Conservation (phyloP, 495 filamentous ascomycete species). For the Neurospora sp. region DNA sequence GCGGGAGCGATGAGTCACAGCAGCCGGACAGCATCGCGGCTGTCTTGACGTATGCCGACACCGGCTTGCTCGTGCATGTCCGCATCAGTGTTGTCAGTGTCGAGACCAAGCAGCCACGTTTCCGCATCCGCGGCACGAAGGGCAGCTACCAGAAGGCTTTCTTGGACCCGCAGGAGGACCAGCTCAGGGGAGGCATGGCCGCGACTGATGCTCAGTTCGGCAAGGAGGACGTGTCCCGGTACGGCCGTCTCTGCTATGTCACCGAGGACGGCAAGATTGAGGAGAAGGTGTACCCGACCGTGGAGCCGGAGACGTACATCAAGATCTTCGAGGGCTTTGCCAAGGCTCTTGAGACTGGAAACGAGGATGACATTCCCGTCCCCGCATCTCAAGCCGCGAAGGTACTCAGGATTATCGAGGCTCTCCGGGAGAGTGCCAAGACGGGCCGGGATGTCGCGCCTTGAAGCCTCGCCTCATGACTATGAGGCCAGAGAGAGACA, state of each 20-base stretch:
- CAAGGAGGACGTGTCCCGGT: slow-evolving; percentile 41
- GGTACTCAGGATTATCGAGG: slow-evolving; percentile 67
- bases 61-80: slow-evolving; percentile 49
- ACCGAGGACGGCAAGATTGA: slow-evolving; percentile 26
- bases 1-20: slow-evolving; percentile 37
- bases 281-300: slow-evolving; percentile 44
- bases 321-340: slow-evolving; percentile 65
- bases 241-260: slow-evolving; percentile 32
- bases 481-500: neutral
- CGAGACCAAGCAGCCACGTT: slow-evolving; percentile 62
- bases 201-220: slow-evolving; percentile 59
- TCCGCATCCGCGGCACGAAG: slow-evolving; percentile 71
- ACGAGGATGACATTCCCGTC: slow-evolving; percentile 54
- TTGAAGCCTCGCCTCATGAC: neutral
- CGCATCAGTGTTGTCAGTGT: slow-evolving; percentile 62
- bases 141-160: slow-evolving; percentile 74
- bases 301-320: slow-evolving; percentile 60
- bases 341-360: slow-evolving; percentile 50
- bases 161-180: slow-evolving; percentile 74
- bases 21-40: slow-evolving; percentile 63
- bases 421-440: slow-evolving; percentile 56
- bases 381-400: slow-evolving; percentile 60
- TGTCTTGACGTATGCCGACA: slow-evolving; percentile 54
- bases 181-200: slow-evolving; percentile 59
- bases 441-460: slow-evolving; percentile 49